Evolutionary conservation across 176 grass and related monocot genomes (phyloP).

Genomic region (Bromus sterilis): DNA sequence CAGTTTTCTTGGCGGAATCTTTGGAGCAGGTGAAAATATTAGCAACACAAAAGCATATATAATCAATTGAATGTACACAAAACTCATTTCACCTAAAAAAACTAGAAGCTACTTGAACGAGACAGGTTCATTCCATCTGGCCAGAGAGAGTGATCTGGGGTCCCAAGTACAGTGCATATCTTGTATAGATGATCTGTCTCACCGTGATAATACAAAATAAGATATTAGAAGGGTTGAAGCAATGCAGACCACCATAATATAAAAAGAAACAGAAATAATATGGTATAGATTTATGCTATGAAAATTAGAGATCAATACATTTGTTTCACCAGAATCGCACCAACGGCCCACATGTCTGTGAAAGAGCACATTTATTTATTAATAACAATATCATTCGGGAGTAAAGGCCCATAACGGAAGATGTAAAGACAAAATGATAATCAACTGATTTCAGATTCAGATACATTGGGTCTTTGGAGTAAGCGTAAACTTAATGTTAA

Average conservation of each 20-base stretch:
- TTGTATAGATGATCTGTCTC: constrained; percentile 87
- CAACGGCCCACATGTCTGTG: constrained; percentile 89
- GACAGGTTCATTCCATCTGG: constrained; percentile 74
- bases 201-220: constrained; percentile 23
- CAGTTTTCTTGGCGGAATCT: constrained; percentile 57
- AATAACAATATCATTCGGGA: background rate
- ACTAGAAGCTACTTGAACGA: constrained; percentile 48
- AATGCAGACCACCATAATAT: background rate
- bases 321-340: constrained; percentile 92
- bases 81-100: constrained; percentile 62
- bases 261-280: background rate
- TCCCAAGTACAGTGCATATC: constrained; percentile 87
- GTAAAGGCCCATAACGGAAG: background rate
- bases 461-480: no score
- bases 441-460: background rate
- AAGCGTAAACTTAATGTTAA: background rate
- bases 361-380: background rate
- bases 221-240: background rate
- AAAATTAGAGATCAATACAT: background rate
- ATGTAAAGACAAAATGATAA: background rate
- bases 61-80: background rate
- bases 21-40: constrained; percentile 27
- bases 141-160: constrained; percentile 69
- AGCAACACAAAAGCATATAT: background rate
- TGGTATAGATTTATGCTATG: no score